Conservation (phyloP, 768 basidiomycete species). For the Cantharellus cinnabarinus region DNA sequence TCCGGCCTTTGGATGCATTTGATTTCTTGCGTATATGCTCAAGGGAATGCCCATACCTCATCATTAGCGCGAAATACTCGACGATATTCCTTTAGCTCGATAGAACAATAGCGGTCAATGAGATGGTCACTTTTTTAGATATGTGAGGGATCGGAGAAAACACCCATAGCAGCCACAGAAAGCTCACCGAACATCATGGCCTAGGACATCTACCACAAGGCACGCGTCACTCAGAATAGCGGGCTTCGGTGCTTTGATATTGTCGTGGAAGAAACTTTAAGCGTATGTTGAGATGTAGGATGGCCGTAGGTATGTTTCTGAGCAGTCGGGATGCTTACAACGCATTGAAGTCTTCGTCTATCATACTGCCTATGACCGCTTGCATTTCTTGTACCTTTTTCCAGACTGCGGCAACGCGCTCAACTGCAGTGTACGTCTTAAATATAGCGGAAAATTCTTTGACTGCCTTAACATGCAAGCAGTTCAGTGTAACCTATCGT, state of each 20-base stretch:
- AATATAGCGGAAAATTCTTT: conserved; percentile 70
- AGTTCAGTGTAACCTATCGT: neutral
- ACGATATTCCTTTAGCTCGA: conserved; percentile 88
- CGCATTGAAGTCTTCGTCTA: conserved; percentile 80
- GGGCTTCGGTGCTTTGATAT: conserved; percentile 38
- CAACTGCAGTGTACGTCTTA: conserved; percentile 57
- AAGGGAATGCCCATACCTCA: conserved; percentile 29
- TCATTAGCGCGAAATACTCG: conserved; percentile 85
- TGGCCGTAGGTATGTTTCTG: neutral
- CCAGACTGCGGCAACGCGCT: conserved; percentile 56
- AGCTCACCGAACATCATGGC: conserved; percentile 49
- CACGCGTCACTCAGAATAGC: conserved; percentile 63
- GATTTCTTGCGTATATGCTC: neutral
- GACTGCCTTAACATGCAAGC: conserved; percentile 37
- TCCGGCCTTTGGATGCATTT: conserved; percentile 29
- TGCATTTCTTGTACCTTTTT: conserved; percentile 66
- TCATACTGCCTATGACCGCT: conserved; percentile 53
- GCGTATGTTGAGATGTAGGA: neutral
- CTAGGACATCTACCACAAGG: conserved; percentile 73
- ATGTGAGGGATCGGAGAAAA: no score
- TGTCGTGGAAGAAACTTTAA: conserved; percentile 59
- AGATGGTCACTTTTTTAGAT: conserved; percentile 28
- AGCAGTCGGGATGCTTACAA: conserved; percentile 37
- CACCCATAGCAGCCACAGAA: no score
- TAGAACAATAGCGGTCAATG: conserved; percentile 70